These are phyloP conservation scores for Hygrophila difformis DNA, from an alignment of 257 asterid genomes.

Conservation along the genomic window DNA sequence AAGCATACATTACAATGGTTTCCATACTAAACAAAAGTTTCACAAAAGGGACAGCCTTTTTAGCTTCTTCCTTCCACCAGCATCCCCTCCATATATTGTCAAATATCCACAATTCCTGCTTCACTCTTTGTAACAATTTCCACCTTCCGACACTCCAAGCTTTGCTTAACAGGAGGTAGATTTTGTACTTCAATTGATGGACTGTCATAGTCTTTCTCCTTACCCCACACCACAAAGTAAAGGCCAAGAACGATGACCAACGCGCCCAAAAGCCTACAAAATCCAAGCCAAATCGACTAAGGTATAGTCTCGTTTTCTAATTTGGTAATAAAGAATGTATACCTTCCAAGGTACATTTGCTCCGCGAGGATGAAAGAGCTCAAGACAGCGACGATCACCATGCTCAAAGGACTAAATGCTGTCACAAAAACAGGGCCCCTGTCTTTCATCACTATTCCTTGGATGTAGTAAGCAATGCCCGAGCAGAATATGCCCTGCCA, in stretches of 20 bases:
- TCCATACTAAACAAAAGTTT: too few relatives aligned
- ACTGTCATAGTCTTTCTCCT: conserved; percentile 67
- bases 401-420: conserved; percentile 81
- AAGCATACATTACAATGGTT: too few relatives aligned
- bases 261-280: conserved; percentile 65
- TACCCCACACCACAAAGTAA: conserved; percentile 81
- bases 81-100: too few relatives aligned
- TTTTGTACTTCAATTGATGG: too few relatives aligned
- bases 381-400: conserved; percentile 76
- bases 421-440: conserved; percentile 93
- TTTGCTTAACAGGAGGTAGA: too few relatives aligned
- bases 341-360: conserved; percentile 84
- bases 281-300: background rate
- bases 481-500: conserved; percentile 89
- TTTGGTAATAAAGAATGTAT: background rate
- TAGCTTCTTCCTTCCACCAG: too few relatives aligned
- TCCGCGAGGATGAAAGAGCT: conserved; percentile 68
- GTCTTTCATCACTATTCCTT: conserved; percentile 61
- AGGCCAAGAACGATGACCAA: conserved; percentile 57
- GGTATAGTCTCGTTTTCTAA: background rate
- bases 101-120: too few relatives aligned
- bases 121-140: too few relatives aligned
- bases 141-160: too few relatives aligned
- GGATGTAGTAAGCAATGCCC: conserved; percentile 81
- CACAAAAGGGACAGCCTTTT: too few relatives aligned